Conservation (phyloP, 1,284 basidiomycete species). For the Trichosporon asahii region DNA sequence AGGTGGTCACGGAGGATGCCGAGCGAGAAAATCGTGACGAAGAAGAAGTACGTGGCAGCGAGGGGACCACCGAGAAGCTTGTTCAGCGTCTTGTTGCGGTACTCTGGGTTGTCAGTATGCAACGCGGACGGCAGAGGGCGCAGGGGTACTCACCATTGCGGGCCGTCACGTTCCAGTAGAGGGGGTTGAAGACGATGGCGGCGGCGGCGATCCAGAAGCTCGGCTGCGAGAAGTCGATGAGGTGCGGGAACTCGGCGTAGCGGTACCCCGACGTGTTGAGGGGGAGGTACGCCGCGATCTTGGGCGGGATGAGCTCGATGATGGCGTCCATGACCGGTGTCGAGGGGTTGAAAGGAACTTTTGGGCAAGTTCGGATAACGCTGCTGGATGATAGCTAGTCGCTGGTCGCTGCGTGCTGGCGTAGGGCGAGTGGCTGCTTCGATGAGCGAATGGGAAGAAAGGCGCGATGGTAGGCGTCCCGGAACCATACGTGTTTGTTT, state of each 20-base stretch:
- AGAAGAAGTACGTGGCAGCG: conserved; percentile 83
- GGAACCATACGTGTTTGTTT: conserved; percentile 6
- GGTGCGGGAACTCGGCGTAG: conserved; percentile 29
- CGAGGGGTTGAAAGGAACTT: neutral
- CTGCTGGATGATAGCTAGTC: neutral
- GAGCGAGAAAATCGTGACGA: conserved; percentile 81
- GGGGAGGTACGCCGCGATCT: conserved; percentile 20
- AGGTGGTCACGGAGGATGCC: conserved; percentile 81
- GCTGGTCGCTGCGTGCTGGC: neutral
- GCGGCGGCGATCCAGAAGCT: conserved; percentile 65
- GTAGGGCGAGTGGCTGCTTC: neutral
- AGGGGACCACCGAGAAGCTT: conserved; percentile 69
- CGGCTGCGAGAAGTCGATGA: conserved; percentile 60
- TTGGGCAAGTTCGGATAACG: neutral
- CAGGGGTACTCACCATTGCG: conserved; percentile 67
- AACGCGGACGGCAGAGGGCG: neutral
- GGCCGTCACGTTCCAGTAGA: conserved; percentile 93
- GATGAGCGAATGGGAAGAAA: conserved; percentile 10
- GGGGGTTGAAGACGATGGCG: conserved; percentile 80
- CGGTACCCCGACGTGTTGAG: conserved; percentile 28
- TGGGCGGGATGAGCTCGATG: conserved; percentile 25
- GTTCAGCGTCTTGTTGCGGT: conserved; percentile 80
- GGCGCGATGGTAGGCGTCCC: conserved; percentile 13
- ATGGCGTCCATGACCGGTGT: conserved; percentile 20
- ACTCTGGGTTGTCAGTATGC: conserved; percentile 59